Conservation (phyloP, 306 rosid species). For the Crataegus laevigata region DNA sequence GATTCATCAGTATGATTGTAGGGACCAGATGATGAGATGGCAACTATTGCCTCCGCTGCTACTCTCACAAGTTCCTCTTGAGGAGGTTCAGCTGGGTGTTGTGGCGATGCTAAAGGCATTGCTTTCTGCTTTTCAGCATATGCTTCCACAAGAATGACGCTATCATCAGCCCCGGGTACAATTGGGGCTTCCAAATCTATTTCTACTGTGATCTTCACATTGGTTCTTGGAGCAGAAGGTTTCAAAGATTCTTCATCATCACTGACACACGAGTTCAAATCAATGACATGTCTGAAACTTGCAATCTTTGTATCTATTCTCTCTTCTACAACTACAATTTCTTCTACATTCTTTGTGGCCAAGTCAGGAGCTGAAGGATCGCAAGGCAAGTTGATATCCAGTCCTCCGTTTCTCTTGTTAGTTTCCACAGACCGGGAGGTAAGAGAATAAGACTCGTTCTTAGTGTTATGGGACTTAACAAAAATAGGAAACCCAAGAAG, state of each 20-base stretch:
- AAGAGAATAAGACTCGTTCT: constrained; percentile 45
- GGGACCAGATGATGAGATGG: constrained; percentile 43
- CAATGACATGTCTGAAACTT: constrained; percentile 45
- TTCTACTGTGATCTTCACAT: constrained; percentile 25
- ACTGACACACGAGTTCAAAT: constrained; percentile 63
- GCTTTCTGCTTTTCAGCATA: constrained; percentile 28
- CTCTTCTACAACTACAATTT: constrained; percentile 25
- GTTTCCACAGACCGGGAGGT: constrained; percentile 29
- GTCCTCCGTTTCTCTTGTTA: constrained; percentile 22
- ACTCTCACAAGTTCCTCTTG: constrained; percentile 44
- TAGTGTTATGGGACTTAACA: constrained; percentile 39
- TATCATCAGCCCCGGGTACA: constrained; percentile 44
- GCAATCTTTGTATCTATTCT: constrained; percentile 29
- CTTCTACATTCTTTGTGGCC: constrained; percentile 29
- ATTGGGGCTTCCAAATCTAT: constrained; percentile 79
- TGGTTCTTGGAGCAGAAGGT: constrained; percentile 23
- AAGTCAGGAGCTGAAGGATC: constrained; percentile 46
- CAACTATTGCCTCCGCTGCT: constrained; percentile 82
- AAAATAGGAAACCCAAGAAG: constrained; percentile 69
- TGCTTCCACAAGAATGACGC: constrained; percentile 27
- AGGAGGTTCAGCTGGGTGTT: constrained; percentile 24
- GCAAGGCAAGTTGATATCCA: constrained; percentile 86
- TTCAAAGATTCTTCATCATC: constrained; percentile 64
- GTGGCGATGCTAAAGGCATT: constrained; percentile 19
- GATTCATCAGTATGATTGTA: constrained; percentile 21